Base-by-base conservation (phyloP, 1,284 basidiomycete genomes). In the Abortiporus biennis region DNA sequence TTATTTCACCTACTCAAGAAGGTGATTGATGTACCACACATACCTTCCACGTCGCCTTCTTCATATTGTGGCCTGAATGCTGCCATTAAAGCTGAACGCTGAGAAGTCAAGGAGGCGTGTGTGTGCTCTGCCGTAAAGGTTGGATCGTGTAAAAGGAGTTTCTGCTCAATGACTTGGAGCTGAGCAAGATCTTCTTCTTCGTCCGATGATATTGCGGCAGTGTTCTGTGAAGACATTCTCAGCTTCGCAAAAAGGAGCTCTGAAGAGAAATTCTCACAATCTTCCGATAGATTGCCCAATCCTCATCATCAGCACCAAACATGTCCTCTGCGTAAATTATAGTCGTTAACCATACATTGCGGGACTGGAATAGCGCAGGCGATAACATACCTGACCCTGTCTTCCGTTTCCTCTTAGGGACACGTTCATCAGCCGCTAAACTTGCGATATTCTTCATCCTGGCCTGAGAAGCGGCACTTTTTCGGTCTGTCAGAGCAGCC, bases 251-350 rank as follows among this genome's bases (percentile, higher is more conserved):
- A 36, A 24, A 9, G 24, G 11, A 3, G 2, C 12, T 5, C 19
- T 37, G 9, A 23, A 34, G 24, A n/a, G 6, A 20, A 32, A 36
- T 12, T 47, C 59, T 39, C 32, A 92, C 92, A 45, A 99, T 95
- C 66, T 97, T 94, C 45, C 95, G 89, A 60, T 99, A 99, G 40
- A 99, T 93, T 0, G 85, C 85, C 95, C 96, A 99, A 61, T 99
- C 95, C 13, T 86, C 91, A 57, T 99, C 95, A 52, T 98, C 87
- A 22, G 85, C 86, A 1, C 96, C 94, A 56, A 99, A 99, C 59
- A 76, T 87, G 54, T 99, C 96, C 67, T 98, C 93, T 86, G 33
- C 12, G n/a, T 33, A 21, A 37, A 5, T 43, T 38, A 40, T 47
- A 37, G 15, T 34, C 46, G 47, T 1, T 17, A 41, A 22, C n/a